These are phyloP conservation scores for Ichthyophthirius multifiliis DNA, from an alignment of 169 alveolate genomes.

Conservation along the genomic window DNA sequence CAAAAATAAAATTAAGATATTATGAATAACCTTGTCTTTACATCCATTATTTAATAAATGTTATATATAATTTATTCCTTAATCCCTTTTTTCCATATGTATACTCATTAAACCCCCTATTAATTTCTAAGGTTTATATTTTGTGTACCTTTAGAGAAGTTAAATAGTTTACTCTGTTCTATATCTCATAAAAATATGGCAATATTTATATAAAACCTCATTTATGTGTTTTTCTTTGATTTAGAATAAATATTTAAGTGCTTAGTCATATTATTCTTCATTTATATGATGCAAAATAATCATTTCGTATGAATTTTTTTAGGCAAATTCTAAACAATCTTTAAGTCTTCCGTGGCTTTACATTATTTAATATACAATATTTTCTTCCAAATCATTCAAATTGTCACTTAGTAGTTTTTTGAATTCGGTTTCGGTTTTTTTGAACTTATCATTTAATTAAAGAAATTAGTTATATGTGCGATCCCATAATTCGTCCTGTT, in stretches of 20 bases:
- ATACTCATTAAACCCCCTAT: conserved; percentile 40
- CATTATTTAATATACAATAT: conserved; percentile 63
- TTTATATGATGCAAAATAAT: conserved; percentile 73
- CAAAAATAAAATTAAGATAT: conserved; percentile 28
- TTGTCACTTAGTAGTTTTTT: conserved; percentile 46
- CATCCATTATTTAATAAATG: background rate
- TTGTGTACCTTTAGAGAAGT: conserved; percentile 15
- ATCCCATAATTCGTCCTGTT: conserved; percentile 38
- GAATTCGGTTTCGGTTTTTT: conserved; percentile 35
- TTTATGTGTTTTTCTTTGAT: too few relatives aligned
- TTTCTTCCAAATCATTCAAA: conserved; percentile 47
- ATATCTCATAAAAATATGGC: conserved; percentile 51
- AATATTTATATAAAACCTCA: too few relatives aligned
- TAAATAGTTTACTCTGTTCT: conserved; percentile 54
- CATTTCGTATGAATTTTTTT: conserved; percentile 62
- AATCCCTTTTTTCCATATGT: conserved; percentile 15
- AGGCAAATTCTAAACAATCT: conserved; percentile 72
- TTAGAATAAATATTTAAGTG: conserved; percentile 27
- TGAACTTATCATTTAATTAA: conserved; percentile 18
- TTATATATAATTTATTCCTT: conserved; percentile 26
- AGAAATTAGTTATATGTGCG: conserved; percentile 21
- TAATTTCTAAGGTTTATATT: conserved; percentile 20
- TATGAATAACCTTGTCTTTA: conserved; percentile 28
- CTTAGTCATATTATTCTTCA: conserved; percentile 61
- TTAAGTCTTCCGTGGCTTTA: conserved; percentile 74